These are phyloP conservation scores for Pseudogymnoascus sp. DNA, from an alignment of 2,329 filamentous ascomycete species.

Conservation along the genomic window DNA sequence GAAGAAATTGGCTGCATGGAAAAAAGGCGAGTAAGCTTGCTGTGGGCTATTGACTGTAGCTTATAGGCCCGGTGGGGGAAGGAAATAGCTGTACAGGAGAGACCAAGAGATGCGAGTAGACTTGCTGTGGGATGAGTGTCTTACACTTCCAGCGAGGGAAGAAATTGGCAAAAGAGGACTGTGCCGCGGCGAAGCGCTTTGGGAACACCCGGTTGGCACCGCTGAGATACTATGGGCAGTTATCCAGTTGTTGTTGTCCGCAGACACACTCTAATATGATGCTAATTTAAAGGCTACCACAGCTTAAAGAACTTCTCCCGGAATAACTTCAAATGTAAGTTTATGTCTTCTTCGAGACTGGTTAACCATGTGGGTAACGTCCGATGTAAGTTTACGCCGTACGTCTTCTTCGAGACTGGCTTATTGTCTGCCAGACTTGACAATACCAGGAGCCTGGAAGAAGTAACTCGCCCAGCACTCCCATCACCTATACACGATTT, in stretches of 20 bases:
- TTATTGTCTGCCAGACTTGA: background rate
- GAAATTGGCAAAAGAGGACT: background rate
- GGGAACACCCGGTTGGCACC: background rate
- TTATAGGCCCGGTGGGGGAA: too few relatives aligned
- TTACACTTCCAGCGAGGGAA: background rate
- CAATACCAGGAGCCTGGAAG: too few relatives aligned
- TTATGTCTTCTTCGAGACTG: background rate
- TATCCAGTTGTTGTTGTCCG: background rate
- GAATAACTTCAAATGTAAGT: background rate
- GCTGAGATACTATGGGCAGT: background rate
- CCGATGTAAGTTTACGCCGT: too few relatives aligned
- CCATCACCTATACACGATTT: slow-evolving; percentile 29
- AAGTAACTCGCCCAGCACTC: background rate
- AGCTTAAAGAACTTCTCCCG: background rate
- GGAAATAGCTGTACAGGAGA: background rate
- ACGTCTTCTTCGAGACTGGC: background rate
- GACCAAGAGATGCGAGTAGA: background rate
- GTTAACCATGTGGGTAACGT: background rate
- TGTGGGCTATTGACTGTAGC: too few relatives aligned
- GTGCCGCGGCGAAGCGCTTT: background rate
- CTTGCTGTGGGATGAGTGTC: background rate
- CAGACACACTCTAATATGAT: background rate
- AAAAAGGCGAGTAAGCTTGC: too few relatives aligned
- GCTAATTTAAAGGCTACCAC: background rate
- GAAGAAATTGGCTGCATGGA: too few relatives aligned